Evolutionary conservation across 2,329 filamentous ascomycete species (phyloP), one percentile per base, ranked within the genome.

Genomic region (Bipolaris bicolor): DNA sequence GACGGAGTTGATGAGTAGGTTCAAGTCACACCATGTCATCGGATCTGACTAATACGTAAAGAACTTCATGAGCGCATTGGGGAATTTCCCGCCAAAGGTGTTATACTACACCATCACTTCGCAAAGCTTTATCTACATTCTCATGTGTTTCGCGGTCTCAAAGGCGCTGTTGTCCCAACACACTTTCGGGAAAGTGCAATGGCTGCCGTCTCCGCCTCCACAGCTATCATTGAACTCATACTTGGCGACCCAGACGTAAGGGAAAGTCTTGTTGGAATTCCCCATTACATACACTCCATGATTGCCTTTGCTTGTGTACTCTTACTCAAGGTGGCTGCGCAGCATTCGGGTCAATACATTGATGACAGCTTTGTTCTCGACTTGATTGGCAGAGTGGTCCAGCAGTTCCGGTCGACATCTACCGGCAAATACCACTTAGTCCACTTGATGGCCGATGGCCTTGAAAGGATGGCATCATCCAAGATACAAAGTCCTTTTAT

Each of bases 291-390:
- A 41, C 80, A 82, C 55, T 81, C 80, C 43, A 84, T 84, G 82
- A 82, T 81, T 0, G 81, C 80, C 0, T 84, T 84, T 55, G 81
- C 82, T 1, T 83, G 80, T 63, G 80, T 83, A 62, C 84, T 84
- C 57, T 73, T 84, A 1, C 76, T 82, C 34, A 82, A 83, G 58
- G 71, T 83, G 1, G 76, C 80, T 1, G 74, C 77, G 22, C 81
- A 80, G 26, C 77, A 80, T 60, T 66, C 71, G 0, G 75, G 74
- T 6, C 72, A 75, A 3, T 71, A 80, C 1, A 75, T 81, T 11
- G 74, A 80, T 13, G 69, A 74, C 3, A 63, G 66, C 1, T 63
- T 72, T 1, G 78, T 81, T 1, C 67, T 72, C 24, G 72, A 78
- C 9, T 62, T 81, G 20, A 78, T 76, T 0, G 71, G 69, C 0